A percentile compares a stretch with the other conserved stretches of the same genome.
These are phyloP conservation scores for Diplodia scrobiculata DNA, from an alignment of 2,329 filamentous ascomycete genomes.

Conservation along the genomic window DNA sequence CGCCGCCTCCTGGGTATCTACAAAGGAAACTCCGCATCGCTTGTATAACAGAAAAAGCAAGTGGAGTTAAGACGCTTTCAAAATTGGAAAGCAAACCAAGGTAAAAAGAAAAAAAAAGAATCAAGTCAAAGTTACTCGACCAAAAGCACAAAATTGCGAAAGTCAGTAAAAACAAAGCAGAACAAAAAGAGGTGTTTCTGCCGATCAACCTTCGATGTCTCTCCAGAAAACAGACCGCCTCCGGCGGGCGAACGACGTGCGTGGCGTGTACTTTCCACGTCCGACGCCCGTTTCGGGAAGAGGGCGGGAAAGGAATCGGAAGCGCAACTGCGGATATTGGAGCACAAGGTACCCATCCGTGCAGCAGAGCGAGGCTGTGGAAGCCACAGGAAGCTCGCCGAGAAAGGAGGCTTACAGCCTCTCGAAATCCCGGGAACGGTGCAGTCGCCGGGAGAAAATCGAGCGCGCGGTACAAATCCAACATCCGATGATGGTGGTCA, in stretches of 20 bases:
- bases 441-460: neutral
- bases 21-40: slow-evolving; percentile 3
- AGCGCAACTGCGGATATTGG: neutral
- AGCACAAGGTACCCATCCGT: neutral
- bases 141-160: neutral
- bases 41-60: neutral
- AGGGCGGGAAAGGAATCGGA: neutral
- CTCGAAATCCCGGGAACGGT: neutral
- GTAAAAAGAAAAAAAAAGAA: neutral
- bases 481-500: neutral
- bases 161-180: neutral
- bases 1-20: slow-evolving; percentile 11
- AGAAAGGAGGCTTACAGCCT: neutral
- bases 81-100: neutral
- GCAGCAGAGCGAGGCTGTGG: neutral
- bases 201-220: neutral
- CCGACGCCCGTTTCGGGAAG: neutral
- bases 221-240: neutral
- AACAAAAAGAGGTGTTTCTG: neutral
- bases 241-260: neutral
- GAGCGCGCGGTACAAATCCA: neutral
- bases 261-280: neutral
- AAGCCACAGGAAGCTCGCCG: neutral
- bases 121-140: neutral
- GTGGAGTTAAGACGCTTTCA: neutral